Evolutionary conservation across 179 eudicot genomes (phyloP).

Genomic region (Silene coronaria): DNA sequence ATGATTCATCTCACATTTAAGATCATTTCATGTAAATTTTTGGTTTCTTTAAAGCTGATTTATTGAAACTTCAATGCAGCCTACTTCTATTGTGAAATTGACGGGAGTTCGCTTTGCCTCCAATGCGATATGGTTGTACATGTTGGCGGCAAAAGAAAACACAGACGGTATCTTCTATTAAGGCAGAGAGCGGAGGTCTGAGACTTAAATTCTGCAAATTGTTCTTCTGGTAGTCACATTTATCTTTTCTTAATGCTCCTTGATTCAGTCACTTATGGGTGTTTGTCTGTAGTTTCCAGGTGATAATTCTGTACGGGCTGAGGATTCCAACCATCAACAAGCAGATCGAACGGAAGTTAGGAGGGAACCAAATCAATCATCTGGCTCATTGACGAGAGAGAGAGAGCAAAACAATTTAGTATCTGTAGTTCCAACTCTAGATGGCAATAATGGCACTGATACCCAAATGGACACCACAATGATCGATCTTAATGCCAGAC

Average conservation of each 20-base stretch:
- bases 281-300: constrained; percentile 35
- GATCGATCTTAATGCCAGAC: constrained; percentile 37
- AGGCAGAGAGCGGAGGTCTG: constrained; percentile 41
- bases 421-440: constrained; percentile 20
- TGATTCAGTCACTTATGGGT: constrained; percentile 8
- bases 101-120: constrained; percentile 38
- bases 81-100: constrained; percentile 38
- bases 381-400: constrained; percentile 15
- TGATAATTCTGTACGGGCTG: constrained; percentile 25
- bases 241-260: background rate
- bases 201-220: constrained; percentile 3
- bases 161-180: constrained; percentile 33
- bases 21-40: too few species aligned
- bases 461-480: constrained; percentile 27
- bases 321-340: constrained; percentile 23
- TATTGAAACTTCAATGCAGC: constrained; percentile 18
- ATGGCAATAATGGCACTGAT: constrained; percentile 22
- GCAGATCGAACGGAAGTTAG: constrained; percentile 25
- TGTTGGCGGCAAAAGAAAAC: constrained; percentile 40
- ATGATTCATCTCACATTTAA: background rate
- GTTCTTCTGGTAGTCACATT: constrained; percentile 8
- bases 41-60: too few species aligned
- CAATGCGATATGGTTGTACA: constrained; percentile 40
- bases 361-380: constrained; percentile 26
- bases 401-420: constrained; percentile 24